Percentiles rank a stretch among this genome's conserved stretches.
phyloP scores from a whole-genome alignment of 257 asterid genomes.

The Lavandula angustifolia region DNA sequence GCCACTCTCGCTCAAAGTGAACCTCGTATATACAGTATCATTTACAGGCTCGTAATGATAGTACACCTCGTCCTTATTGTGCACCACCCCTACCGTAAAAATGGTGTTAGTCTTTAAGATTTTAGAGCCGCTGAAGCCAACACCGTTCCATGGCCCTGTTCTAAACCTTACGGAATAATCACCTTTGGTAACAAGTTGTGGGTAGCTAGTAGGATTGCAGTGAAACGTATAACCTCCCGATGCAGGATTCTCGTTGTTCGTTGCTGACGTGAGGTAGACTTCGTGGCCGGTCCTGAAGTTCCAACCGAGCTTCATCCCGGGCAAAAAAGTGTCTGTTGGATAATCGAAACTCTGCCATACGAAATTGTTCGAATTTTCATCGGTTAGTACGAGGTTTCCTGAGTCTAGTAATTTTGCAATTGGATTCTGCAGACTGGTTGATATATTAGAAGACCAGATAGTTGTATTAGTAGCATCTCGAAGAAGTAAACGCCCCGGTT shows the following conservation, averaged over 20 bases:
- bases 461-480: constrained; percentile 14
- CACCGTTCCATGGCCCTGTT: constrained; percentile 50
- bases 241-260: constrained; percentile 44
- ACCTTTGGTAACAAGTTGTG: constrained; percentile 27
- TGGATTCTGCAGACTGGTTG: constrained; percentile 30
- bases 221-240: constrained; percentile 34
- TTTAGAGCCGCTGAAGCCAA: too few relatives aligned
- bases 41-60: constrained; percentile 16
- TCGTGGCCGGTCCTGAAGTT: constrained; percentile 35
- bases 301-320: constrained; percentile 56
- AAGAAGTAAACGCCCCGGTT: constrained; percentile 40
- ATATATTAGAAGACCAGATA: constrained; percentile 49
- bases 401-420: constrained; percentile 43
- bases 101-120: too few relatives aligned
- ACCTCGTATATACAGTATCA: neutral
- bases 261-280: constrained; percentile 42
- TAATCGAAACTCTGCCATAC: constrained; percentile 62
- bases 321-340: constrained; percentile 47
- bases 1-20: constrained; percentile 12
- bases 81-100: constrained; percentile 4
- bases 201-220: constrained; percentile 42
- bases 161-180: constrained; percentile 17
- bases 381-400: neutral
- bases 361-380: constrained; percentile 21
- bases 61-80: constrained; percentile 22